A percentile compares a stretch with the other conserved stretches of the same genome.
These are phyloP conservation scores for Nothophaeocryptopus gaeumannii DNA, from an alignment of 2,329 filamentous ascomycete species.

Conservation along the genomic window DNA sequence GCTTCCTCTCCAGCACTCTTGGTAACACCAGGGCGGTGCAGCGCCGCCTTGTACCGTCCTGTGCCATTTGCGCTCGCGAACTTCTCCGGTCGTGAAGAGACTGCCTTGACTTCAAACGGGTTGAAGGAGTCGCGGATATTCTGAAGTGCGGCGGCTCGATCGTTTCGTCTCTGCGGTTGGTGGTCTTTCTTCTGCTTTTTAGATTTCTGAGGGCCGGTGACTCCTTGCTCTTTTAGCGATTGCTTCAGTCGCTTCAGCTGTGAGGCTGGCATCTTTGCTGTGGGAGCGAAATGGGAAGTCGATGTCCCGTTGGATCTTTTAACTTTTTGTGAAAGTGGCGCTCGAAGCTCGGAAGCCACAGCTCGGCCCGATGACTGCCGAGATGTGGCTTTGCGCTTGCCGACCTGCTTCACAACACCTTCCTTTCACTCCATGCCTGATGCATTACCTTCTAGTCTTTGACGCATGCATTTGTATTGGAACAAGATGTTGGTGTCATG, in stretches of 20 bases:
- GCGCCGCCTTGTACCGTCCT: slow-evolving; percentile 53
- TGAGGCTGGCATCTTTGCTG: slow-evolving; percentile 74
- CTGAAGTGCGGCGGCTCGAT: slow-evolving; percentile 74
- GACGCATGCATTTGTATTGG: neutral
- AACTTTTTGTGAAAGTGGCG: slow-evolving; percentile 24
- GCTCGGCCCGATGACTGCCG: neutral
- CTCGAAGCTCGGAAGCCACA: neutral
- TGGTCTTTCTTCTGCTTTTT: slow-evolving; percentile 78
- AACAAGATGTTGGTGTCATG: slow-evolving; percentile 6
- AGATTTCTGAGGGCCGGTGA: slow-evolving; percentile 86
- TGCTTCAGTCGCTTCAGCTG: slow-evolving; percentile 95
- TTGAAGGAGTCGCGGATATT: slow-evolving; percentile 95
- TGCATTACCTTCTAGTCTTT: neutral
- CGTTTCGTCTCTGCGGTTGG: slow-evolving; percentile 62
- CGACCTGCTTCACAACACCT: neutral
- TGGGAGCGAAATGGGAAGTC: neutral
- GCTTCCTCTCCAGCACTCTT: slow-evolving; percentile 85
- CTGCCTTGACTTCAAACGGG: slow-evolving; percentile 82
- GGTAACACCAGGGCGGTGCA: slow-evolving; percentile 76
- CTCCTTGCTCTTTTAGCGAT: slow-evolving; percentile 82
- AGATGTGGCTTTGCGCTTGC: neutral
- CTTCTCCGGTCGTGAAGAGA: slow-evolving; percentile 66
- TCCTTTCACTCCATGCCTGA: neutral
- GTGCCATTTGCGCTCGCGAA: slow-evolving; percentile 52
- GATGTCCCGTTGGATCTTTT: neutral